Percentiles rank a stretch among this genome's conserved stretches.
These are phyloP conservation scores for Myriosclerotinia duriaeana DNA, from an alignment of 2,329 filamentous ascomycete genomes.

Conservation along the genomic window DNA sequence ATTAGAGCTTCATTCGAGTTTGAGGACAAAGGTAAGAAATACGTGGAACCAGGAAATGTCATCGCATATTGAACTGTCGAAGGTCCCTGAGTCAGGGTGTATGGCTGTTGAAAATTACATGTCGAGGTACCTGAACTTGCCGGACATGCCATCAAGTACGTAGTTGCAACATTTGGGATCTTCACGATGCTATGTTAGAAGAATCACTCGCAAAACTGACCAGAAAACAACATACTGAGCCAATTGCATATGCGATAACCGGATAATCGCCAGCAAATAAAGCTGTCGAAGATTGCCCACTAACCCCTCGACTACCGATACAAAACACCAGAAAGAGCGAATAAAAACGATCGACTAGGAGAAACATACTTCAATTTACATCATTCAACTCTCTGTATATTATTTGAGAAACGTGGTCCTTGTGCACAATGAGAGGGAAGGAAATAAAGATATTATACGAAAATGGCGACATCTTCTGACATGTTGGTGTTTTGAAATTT, in stretches of 20 bases:
- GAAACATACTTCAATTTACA: constrained; percentile 17
- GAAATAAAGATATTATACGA: constrained; percentile 13
- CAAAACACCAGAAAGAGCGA: constrained; percentile 3
- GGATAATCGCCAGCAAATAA: constrained; percentile 27
- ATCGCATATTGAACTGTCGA: constrained; percentile 27
- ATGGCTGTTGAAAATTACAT: constrained; percentile 30
- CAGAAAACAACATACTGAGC: constrained; percentile 23
- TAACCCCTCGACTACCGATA: constrained; percentile 2
- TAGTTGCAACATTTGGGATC: constrained; percentile 26
- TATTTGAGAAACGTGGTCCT: neutral
- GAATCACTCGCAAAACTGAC: neutral
- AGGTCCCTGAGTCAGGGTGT: constrained; percentile 30
- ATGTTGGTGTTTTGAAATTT: constrained; percentile 13
- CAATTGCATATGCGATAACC: constrained; percentile 27
- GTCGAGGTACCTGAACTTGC: constrained; percentile 15
- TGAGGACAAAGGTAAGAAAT: neutral
- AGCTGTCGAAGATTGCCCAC: constrained; percentile 10
- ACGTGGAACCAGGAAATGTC: constrained; percentile 22
- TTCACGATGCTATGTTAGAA: neutral
- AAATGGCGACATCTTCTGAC: neutral
- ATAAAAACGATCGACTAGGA: neutral
- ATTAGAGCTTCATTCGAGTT: neutral
- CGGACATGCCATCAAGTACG: constrained; percentile 29
- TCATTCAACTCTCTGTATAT: neutral
- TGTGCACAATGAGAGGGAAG: neutral